Base-by-base conservation (phyloP, 2,329 filamentous ascomycete species). In the Exophiala lecanii-corni region DNA sequence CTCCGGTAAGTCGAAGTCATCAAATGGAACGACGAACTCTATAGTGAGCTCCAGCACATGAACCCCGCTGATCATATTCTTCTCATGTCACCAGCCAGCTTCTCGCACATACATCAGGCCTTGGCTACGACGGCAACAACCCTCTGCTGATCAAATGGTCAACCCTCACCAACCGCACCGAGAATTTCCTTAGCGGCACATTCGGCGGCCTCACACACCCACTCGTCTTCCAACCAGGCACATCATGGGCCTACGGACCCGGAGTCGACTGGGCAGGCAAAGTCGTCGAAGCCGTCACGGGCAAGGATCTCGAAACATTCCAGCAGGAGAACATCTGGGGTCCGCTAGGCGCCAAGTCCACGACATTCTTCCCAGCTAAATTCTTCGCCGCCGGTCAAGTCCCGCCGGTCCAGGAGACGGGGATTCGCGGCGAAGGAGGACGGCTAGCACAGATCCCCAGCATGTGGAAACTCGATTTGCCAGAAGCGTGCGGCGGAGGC, bases 241-340 rank as follows among this genome's bases (percentile, higher is more conserved):
- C 59, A 0, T 57, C 62, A 2, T 79, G 74, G 74, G 62, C 65
- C 50, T 78, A 79, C 45, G 67, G 71, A 0, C 51, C 64, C 0
- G 65, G 69, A 1, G 52, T 73, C 1, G 75, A 79, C 59, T 79
- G 73, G 74, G 71, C 68, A 0, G 75, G 76, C 2, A 62, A 66
- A 1, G 59, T 78, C 1, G 73, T 78, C 51, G 62, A 66, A 0
- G 52, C 72, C 0, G 71, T 71, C 0, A 66, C 66, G 0, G 38
- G 55, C 5, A 65, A 62, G 0, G 23, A 38, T 17, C 57, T 79
- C 2, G 62, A 69, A 2, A 62, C 68, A 2, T 66, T 63, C 36
- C 62, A 76, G 50, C 59, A 68, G 6, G 49, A 66, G 39, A 61
- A 69, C 36, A 67, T 76, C 16, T 72, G 66, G 49, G 57, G 55